Evolutionary conservation across 1,139 yeast genomes (phyloP).

Genomic region (Yamadazyma oceani): DNA sequence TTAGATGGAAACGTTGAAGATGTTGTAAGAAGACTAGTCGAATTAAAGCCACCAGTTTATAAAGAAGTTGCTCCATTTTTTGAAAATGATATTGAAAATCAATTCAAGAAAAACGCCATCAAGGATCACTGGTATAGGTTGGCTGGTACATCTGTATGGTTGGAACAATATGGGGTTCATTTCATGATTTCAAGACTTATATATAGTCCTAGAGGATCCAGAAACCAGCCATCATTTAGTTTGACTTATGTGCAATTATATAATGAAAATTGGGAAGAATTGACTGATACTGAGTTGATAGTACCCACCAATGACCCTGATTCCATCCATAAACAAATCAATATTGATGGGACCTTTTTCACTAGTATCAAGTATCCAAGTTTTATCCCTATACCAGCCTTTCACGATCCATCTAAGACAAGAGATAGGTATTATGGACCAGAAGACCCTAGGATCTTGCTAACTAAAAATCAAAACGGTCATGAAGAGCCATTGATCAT

Average conservation of each 20-base stretch:
- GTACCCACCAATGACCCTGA: slow-evolving; percentile 23
- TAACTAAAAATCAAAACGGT: slow-evolving; percentile 31
- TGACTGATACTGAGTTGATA: slow-evolving; percentile 21
- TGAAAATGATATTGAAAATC: slow-evolving; percentile 18
- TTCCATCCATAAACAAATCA: slow-evolving; percentile 14
- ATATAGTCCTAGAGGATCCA: slow-evolving; percentile 22
- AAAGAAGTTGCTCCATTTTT: slow-evolving; percentile 22
- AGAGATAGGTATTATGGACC: slow-evolving; percentile 36
- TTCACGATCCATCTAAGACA: slow-evolving; percentile 24
- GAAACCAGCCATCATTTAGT: slow-evolving; percentile 26
- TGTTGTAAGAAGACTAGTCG: slow-evolving; percentile 13
- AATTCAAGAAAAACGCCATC: slow-evolving; percentile 18
- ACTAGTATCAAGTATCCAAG: slow-evolving; percentile 30
- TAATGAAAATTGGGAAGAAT: slow-evolving; percentile 29
- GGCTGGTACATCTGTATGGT: slow-evolving; percentile 36
- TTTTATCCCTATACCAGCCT: slow-evolving; percentile 35
- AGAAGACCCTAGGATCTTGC: slow-evolving; percentile 42
- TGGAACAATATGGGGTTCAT: slow-evolving; percentile 33
- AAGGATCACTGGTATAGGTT: slow-evolving; percentile 29
- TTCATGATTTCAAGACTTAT: slow-evolving; percentile 31
- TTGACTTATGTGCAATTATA: slow-evolving; percentile 28
- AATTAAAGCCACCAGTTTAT: slow-evolving; percentile 12
- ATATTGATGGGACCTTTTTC: slow-evolving; percentile 15
- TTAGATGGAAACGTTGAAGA: slow-evolving; percentile 15
- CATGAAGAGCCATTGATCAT: slow-evolving; percentile 38